phyloP scores from a whole-genome alignment of 1,284 basidiomycete species.

The Ustilago loliicola region DNA sequence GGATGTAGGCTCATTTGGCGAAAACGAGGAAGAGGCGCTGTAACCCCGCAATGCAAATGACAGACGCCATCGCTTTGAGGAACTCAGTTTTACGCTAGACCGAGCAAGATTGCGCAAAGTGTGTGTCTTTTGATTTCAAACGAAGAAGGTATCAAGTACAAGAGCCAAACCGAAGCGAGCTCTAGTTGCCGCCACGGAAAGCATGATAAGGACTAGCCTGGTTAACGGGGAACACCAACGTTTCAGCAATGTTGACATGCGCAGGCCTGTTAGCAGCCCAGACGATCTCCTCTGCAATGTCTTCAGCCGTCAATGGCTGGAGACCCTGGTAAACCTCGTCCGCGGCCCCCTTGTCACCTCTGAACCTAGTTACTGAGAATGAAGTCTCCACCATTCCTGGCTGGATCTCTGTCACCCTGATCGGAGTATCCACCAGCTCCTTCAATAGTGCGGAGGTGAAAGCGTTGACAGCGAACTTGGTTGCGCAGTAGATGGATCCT shows the following conservation, averaged over 20 bases:
- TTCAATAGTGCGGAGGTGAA: slow-evolving; percentile 86
- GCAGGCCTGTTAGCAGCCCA: slow-evolving; percentile 84
- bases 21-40: slow-evolving; percentile 12
- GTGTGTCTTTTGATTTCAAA: background rate
- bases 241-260: slow-evolving; percentile 68
- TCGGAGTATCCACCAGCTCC: slow-evolving; percentile 85
- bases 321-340: slow-evolving; percentile 68
- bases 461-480: slow-evolving; percentile 89
- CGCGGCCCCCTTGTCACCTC: slow-evolving; percentile 54
- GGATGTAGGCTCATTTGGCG: slow-evolving; percentile 26
- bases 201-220: slow-evolving; percentile 66
- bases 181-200: slow-evolving; percentile 35
- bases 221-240: slow-evolving; percentile 62
- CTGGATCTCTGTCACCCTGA: slow-evolving; percentile 67
- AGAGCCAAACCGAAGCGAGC: background rate
- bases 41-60: background rate
- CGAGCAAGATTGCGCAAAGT: background rate
- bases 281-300: slow-evolving; percentile 90
- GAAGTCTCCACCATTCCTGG: slow-evolving; percentile 86
- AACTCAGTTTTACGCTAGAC: background rate
- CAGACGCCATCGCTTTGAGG: background rate
- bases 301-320: slow-evolving; percentile 62
- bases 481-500: slow-evolving; percentile 71
- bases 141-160: background rate
- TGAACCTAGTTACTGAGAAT: slow-evolving; percentile 60